Evolutionary conservation across 768 basidiomycete genomes (phyloP), one percentile per base, ranked within the genome.

Genomic region (Termitomyces sp.): DNA sequence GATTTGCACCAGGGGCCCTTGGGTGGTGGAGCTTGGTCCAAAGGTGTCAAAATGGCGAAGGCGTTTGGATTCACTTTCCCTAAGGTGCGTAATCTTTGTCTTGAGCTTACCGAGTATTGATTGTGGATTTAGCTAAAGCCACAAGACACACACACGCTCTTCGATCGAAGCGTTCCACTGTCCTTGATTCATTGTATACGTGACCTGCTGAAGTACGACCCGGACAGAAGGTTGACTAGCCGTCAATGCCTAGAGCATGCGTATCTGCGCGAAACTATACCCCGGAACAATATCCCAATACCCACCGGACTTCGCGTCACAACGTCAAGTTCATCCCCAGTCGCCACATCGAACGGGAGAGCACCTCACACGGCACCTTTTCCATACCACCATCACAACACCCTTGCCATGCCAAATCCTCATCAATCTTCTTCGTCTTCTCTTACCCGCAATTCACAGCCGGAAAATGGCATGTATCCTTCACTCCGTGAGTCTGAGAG

Each of bases 181-280:
- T 90, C 84, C 32, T 78, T 99, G 48, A 77, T 99, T 64, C 87
- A 97, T 64, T 95, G 93, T 71, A 97, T 99, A 66, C 79, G 85
- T 45, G 92, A 96, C 66, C 78, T 98, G 15, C 82, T 99, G 57
- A 89, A 85, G 64, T 98, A 97, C 72, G 92, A 98, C 63, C 95
- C 97, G 23, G 85, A 85, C 38, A 76, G 80, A 46, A 88, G 97
- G 27, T 76, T 98, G 46, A 97, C 94, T 1, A 89, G 91, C 54
- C 80, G 80, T 46, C 83, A 95, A 67, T 96, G 94, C 68, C 74
- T 97, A 58, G 83, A 93, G 31, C 94, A 98, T 68, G 78, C 85
- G 13, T 99, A 98, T 76, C 84, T 98, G 53, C 79, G 80, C 55
- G 91, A 97, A 71, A 91, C 89, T 12, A 74, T 76, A 56, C 83